phyloP scores from a whole-genome alignment of 108 stramenopile genomes.

The Hondaea fermentalgiana region DNA sequence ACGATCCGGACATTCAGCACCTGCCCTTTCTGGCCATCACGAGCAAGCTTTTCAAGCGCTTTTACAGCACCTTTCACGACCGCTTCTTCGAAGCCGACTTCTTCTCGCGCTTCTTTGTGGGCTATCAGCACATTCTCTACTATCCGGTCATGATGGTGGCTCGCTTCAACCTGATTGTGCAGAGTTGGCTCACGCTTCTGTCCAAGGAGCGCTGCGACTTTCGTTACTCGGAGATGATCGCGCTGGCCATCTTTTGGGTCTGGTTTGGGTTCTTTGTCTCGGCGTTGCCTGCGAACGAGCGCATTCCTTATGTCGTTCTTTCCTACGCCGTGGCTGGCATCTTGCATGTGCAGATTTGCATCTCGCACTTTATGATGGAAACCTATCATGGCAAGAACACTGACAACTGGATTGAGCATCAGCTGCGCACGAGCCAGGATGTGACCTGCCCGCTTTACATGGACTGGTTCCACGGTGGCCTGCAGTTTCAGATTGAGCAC shows the following conservation, averaged over 20 bases:
- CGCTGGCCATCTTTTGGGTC: conserved; percentile 50
- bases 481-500: conserved; percentile 83
- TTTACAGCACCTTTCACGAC: conserved; percentile 64
- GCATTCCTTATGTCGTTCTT: conserved; percentile 55
- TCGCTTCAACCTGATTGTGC: conserved; percentile 71
- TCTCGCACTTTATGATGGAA: conserved; percentile 62
- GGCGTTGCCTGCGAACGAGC: conserved; percentile 40
- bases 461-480: conserved; percentile 86
- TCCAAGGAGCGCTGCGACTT: conserved; percentile 20
- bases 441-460: conserved; percentile 64
- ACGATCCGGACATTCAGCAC: conserved; percentile 90
- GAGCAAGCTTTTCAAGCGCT: conserved; percentile 53
- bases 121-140: conserved; percentile 72
- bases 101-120: conserved; percentile 58
- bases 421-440: conserved; percentile 65
- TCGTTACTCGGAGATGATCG: conserved; percentile 46
- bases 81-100: conserved; percentile 55
- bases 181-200: conserved; percentile 46
- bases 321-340: conserved; percentile 69
- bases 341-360: conserved; percentile 72
- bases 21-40: conserved; percentile 72
- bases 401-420: conserved; percentile 51
- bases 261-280: conserved; percentile 49
- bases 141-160: conserved; percentile 77
- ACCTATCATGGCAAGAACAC: conserved; percentile 42